Base-by-base conservation (phyloP, 2,329 filamentous ascomycete species). In the Cercospora berteroae region DNA sequence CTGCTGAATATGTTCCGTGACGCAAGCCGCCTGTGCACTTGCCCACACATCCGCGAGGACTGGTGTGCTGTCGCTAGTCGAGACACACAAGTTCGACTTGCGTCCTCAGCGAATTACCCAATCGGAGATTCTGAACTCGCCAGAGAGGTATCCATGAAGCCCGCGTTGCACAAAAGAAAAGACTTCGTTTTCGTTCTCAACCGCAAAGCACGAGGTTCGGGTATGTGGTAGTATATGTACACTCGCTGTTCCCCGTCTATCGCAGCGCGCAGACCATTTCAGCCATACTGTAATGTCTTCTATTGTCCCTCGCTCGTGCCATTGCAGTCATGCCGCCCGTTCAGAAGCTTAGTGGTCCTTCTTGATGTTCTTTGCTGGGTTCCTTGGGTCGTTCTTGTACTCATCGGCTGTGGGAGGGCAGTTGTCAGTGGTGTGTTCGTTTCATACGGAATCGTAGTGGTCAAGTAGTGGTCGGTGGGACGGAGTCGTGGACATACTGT, bases 351-450 rank as follows among this genome's bases (percentile, higher is more conserved):
- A 76, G 71, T 77, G 74, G 65, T 68, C 75, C 61, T 68, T 64
- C 61, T 70, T 75, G 74, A 76, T 77, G 63, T 85, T 84, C 73
- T 59, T 58, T 23, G 60, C 55, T 65, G 89, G 89, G 88, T 97
- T 97, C 82, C 94, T 89, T 74, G 94, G 93, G 83, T 98, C 94
- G 86, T 97, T 96, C 89, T 94, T 96, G 88, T 88, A 97, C 85
- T 98, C 93, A 76, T 91, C 92, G 85, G 89, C 94, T 98, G 76
- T 71, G 27, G 52, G 44, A 9, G 16, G 36, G 31, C 65, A 39
- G 70, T 65, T 68, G 64, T 66, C 55, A 57, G 55, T 33, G 18
- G 7, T 6, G 7, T 6, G n/a, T 18, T 18, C 55, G 7, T 5
- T 3, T 33, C 27, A 6, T 12, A 18, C 13, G 8, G 1, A n/a